A percentile compares a stretch with the other conserved stretches of the same genome.
Conservation (phyloP, 352 stramenopile species). For the Pythium phragmiticola region DNA sequence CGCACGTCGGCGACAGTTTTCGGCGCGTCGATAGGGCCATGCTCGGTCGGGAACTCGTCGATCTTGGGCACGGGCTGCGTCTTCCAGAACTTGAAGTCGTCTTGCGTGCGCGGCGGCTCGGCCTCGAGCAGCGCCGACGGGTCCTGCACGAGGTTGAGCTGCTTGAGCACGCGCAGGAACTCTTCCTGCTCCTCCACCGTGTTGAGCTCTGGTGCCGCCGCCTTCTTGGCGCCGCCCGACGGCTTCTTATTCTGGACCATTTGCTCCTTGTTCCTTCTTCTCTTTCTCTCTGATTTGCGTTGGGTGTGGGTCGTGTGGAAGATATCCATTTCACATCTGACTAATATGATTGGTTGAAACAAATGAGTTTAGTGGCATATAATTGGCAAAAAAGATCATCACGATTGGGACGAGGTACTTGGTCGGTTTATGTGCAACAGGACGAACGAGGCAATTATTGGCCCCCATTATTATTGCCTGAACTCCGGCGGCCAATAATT, state of each 20-base stretch:
- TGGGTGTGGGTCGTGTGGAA: constrained; percentile 5
- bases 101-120: constrained; percentile 20
- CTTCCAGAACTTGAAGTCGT: constrained; percentile 88
- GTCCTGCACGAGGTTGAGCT: constrained; percentile 49
- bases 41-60: constrained; percentile 54
- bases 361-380: not conserved
- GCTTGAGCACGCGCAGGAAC: constrained; percentile 58
- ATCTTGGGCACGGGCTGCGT: constrained; percentile 84
- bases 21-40: constrained; percentile 91
- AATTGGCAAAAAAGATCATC: not conserved
- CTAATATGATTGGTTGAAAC: constrained; percentile 1
- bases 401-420: not conserved
- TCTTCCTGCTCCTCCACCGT: constrained; percentile 60
- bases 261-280: too few relatives aligned
- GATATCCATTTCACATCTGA: not conserved
- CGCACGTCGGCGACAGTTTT: constrained; percentile 91
- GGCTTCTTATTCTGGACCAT: constrained; percentile 8
- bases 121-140: constrained; percentile 18
- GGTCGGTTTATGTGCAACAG: not conserved
- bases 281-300: too few relatives aligned
- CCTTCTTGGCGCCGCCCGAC: not conserved
- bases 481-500: too few relatives aligned
- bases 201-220: constrained; percentile 27
- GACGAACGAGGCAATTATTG: not conserved
- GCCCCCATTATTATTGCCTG: too few relatives aligned